Base-by-base conservation (phyloP, 345 rosid species). In the Gossypium herbaceum region DNA sequence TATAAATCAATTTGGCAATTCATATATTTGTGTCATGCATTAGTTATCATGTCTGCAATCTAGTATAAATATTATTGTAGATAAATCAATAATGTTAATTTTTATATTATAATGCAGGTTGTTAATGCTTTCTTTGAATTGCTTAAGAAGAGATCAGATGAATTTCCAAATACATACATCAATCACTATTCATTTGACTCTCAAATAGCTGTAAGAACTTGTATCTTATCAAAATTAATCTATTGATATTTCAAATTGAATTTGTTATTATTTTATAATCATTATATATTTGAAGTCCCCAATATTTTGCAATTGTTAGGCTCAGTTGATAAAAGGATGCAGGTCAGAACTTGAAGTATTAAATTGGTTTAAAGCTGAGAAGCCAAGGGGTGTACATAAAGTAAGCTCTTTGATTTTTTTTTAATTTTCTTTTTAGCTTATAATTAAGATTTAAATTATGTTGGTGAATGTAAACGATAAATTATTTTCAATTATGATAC, bases 401-500 rank as follows among this genome's bases (percentile, higher is more conserved):
- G 44, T 29, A 61, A 61, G 66, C 4, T 15, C 6, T 24, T 6
- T 27, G 4, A 1, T 24, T 24, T 24, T 59, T 59, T 24, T 24
- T 59, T 54, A 52, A 54, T 0, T 17, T 6, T 17, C 34, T 2
- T 17, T 17, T 8, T 1, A 9, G 1, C 11, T 11, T 47, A 11
- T 34, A 11, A 2, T 10, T 9, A 2, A 12, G 1, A 47, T 47
- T 47, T 47, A 47, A 47, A 47, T 47, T 2, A 3, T 0, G 12
- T 11, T 47, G 0, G 12, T 47, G 50, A 12, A 47, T 47, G 12
- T 3, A 8, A 11, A 0, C 13, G 1, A 3, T 47, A 11, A 47
- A 47, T 47, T 9, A 0, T 2, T 2, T 9, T 12, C 2, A 47
- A 47, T 47, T 9, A 9, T 0, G 12, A 45, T 45, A 11, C 0